Evolutionary conservation across 768 basidiomycete species (phyloP).

Genomic region (Porphyrellus cyaneotinctus): DNA sequence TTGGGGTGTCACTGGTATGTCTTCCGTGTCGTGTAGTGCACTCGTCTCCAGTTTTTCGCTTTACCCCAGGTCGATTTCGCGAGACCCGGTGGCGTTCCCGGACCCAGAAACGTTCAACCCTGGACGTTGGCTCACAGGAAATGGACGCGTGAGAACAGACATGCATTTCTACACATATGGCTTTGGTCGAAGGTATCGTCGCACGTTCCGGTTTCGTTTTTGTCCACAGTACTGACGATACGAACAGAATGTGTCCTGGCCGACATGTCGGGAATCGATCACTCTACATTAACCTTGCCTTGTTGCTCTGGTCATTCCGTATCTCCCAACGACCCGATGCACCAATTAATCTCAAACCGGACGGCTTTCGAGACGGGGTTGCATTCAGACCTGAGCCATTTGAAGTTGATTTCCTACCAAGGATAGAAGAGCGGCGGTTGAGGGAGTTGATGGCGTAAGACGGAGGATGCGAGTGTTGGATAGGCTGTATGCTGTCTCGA

Average conservation of each 20-base stretch:
- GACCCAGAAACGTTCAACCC: constrained; percentile 15
- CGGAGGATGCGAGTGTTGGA: too few species aligned
- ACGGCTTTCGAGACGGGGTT: too few species aligned
- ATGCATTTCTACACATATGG: constrained; percentile 3
- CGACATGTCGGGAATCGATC: constrained; percentile 45
- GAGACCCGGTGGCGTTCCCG: constrained; percentile 11
- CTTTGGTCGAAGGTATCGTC: background rate
- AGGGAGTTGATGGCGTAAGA: too few species aligned
- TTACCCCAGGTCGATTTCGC: constrained; percentile 9
- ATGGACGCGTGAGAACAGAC: background rate
- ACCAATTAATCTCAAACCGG: constrained; percentile 52
- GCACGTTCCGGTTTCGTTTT: background rate
- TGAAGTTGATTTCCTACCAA: too few species aligned
- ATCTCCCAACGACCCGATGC: constrained; percentile 42
- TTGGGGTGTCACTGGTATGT: constrained; percentile 14
- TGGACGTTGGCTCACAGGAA: constrained; percentile 2
- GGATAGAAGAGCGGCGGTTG: too few species aligned
- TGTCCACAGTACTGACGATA: background rate
- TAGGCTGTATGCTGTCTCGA: too few species aligned
- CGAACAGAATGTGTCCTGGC: constrained; percentile 52
- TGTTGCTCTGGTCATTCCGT: constrained; percentile 59
- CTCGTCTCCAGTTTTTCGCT: too few species aligned
- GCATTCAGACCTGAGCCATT: too few species aligned
- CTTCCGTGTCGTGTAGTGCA: background rate
- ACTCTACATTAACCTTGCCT: constrained; percentile 56